Evolutionary conservation across 169 alveolate species (phyloP).

Genomic region (Besnoitia besnoiti): DNA sequence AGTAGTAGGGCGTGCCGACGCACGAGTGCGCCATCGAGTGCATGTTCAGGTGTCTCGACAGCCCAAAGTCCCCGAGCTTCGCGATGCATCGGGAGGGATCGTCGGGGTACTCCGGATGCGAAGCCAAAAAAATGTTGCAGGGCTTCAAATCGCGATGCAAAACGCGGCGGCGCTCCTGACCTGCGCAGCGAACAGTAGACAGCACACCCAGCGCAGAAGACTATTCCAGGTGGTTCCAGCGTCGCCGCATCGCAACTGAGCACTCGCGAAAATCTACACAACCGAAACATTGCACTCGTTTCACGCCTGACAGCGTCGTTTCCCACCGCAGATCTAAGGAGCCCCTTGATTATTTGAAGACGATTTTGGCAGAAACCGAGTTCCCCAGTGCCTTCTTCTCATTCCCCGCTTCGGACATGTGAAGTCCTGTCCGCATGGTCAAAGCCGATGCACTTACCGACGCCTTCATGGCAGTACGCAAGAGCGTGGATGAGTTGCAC

Average conservation of each 20-base stretch:
- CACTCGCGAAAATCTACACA: too few relatives aligned
- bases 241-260: too few relatives aligned
- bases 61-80: conserved; percentile 92
- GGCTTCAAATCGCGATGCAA: conserved; percentile 93
- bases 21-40: conserved; percentile 89
- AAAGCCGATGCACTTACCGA: conserved; percentile 36
- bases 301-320: too few relatives aligned
- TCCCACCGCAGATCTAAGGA: too few relatives aligned
- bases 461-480: conserved; percentile 83
- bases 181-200: too few relatives aligned
- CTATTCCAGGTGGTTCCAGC: too few relatives aligned
- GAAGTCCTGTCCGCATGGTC: too few relatives aligned
- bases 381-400: too few relatives aligned
- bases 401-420: too few relatives aligned
- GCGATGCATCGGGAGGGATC: conserved; percentile 66
- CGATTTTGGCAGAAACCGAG: background rate
- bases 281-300: too few relatives aligned
- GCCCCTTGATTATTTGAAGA: too few relatives aligned
- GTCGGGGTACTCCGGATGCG: conserved; percentile 71
- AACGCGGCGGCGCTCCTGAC: conserved; percentile 52
- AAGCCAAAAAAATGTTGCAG: conserved; percentile 85
- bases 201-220: too few relatives aligned
- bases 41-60: conserved; percentile 86
- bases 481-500: conserved; percentile 88
- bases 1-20: conserved; percentile 93